These are phyloP conservation scores for Gamsiella multidivaricata DNA, from an alignment of 192 early-diverging fungal genomes.

Conservation along the genomic window DNA sequence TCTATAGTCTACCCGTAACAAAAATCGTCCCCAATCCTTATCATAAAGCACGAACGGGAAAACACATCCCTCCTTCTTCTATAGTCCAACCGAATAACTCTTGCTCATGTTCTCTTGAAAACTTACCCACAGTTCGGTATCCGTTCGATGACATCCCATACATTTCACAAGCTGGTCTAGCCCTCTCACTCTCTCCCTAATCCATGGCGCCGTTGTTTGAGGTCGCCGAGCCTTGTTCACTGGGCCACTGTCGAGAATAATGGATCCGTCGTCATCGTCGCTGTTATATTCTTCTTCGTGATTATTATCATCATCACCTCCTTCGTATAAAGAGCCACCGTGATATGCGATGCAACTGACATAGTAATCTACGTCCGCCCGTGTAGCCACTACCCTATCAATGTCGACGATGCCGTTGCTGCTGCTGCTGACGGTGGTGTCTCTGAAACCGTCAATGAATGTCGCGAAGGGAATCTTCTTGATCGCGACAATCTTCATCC, in stretches of 20 bases:
- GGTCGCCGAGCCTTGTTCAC: background rate
- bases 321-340: background rate
- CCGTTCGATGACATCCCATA: constrained; percentile 26
- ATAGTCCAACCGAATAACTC: too few species aligned
- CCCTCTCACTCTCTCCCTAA: background rate
- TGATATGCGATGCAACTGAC: constrained; percentile 38
- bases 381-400: too few species aligned
- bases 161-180: constrained; percentile 29
- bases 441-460: constrained; percentile 8
- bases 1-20: too few species aligned
- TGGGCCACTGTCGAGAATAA: background rate
- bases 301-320: background rate
- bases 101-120: too few species aligned
- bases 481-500: constrained; percentile 21
- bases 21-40: too few species aligned
- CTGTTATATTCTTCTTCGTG: background rate
- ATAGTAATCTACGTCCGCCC: constrained; percentile 34
- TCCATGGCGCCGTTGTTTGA: background rate
- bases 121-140: constrained; percentile 41
- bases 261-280: background rate
- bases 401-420: too few species aligned
- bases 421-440: background rate
- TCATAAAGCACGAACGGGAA: too few species aligned
- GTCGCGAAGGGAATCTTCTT: constrained; percentile 41
- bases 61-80: too few species aligned